Base-by-base conservation (phyloP, 257 asterid species). In the Rubia yunnanensis region DNA sequence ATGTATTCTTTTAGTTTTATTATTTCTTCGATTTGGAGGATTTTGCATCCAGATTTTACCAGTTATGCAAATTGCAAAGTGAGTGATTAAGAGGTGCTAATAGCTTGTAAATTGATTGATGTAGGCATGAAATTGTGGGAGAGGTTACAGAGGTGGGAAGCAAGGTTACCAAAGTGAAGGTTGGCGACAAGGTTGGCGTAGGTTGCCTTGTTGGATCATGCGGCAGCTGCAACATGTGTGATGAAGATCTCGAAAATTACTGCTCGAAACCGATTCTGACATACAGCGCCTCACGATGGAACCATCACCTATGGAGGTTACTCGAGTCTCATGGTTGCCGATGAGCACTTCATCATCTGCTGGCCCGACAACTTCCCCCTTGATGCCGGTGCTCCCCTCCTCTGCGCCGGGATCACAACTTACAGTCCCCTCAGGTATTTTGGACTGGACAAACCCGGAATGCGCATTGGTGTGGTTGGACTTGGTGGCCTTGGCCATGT, bases 401-500 rank as follows among this genome's bases (percentile, higher is more conserved):
- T 85, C 2, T 80, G 84, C 34, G 89, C 89, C 3, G 87, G 87
- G 18, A 72, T 84, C 30, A 82, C 87, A 10, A 70, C 82, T 6
- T 82, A 79, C 55, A 72, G 82, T 61, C 81, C 87, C 1, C 55
- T 82, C 67, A 80, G 27, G 58, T 59, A 74, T 31, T 76, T 46
- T 15, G 80, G 84, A 11, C 84, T 82, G 3, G 84, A 82, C 18
- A 84, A 80, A 26, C 85, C 90, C 0, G 84, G 90, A 5, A 24
- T 59, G 39, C 59, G 39, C n/a, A 38, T 84, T 3, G 90, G 90
- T 2, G 72, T 84, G 1, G 87, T 84, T 0, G 90, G 90, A 7
- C 81, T 84, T 0, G 87, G 90, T 46, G 85, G 87, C 1, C 69
- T 82, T 5, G 90, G 90, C 4, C 90, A 82, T 59, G 57, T 84